These are phyloP conservation scores for Botrytis elliptica DNA, from an alignment of 2,329 filamentous ascomycete genomes.

Conservation along the genomic window DNA sequence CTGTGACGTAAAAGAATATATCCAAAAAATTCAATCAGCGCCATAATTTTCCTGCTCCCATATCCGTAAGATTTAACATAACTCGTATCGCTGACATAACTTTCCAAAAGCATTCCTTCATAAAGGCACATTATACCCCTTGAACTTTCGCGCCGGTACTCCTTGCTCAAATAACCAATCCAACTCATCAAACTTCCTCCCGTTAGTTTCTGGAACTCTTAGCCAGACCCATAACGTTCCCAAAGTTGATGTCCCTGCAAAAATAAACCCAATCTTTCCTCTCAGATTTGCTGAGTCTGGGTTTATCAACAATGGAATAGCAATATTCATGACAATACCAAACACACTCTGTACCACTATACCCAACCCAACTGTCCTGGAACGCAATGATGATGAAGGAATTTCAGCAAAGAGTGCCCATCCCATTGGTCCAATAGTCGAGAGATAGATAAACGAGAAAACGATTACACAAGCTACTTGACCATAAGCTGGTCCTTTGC, in stretches of 20 bases:
- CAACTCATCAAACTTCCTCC: constrained; percentile 16
- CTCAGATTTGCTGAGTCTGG: constrained; percentile 16
- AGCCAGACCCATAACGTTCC: constrained; percentile 15
- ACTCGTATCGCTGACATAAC: background rate
- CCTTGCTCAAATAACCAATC: constrained; percentile 18
- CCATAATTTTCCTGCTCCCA: background rate
- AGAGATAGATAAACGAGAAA: constrained; percentile 19
- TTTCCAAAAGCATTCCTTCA: background rate
- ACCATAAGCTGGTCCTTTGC: constrained; percentile 11
- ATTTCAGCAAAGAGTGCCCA: constrained; percentile 22
- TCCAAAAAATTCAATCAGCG: background rate
- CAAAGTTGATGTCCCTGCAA: constrained; percentile 1
- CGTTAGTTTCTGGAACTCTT: constrained; percentile 17
- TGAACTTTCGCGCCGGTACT: constrained; percentile 17
- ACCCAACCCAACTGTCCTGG: constrained; percentile 17
- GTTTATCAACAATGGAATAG: constrained; percentile 18
- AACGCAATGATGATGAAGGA: constrained; percentile 7
- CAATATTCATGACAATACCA: constrained; percentile 20
- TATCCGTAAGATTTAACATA: constrained; percentile 6
- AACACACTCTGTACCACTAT: constrained; percentile 20
- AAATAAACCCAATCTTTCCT: constrained; percentile 22
- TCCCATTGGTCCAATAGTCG: constrained; percentile 17
- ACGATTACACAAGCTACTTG: constrained; percentile 18
- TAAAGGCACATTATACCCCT: constrained; percentile 8
- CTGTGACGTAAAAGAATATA: background rate